Conservation (phyloP, 2,329 filamentous ascomycete genomes). For the Ophiostoma himal-ulmi region DNA sequence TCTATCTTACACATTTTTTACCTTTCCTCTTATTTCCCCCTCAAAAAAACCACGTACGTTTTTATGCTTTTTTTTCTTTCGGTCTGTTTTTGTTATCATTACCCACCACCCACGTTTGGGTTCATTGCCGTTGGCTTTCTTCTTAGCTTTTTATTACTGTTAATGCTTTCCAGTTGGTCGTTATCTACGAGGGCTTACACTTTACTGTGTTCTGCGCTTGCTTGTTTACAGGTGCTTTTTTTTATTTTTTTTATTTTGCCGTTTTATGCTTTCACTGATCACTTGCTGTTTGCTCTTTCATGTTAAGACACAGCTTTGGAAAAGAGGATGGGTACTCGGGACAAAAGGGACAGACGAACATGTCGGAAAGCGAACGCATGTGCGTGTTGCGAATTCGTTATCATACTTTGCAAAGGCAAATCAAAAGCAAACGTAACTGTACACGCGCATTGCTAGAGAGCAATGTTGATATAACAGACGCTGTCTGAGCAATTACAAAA, state of each 20-base stretch:
- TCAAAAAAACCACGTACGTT: slow-evolving; percentile 5
- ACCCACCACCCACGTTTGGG: not conserved
- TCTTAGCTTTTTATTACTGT: not conserved
- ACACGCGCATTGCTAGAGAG: not conserved
- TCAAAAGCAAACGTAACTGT: not conserved
- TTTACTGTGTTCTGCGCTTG: not conserved
- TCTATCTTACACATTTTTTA: not conserved
- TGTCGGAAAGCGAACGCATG: not conserved
- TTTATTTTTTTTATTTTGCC: not conserved
- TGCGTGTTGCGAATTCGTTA: not conserved
- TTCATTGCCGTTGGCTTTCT: not conserved
- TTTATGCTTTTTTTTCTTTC: slow-evolving; percentile 1
- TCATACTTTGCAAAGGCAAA: not conserved
- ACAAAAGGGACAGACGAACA: not conserved
- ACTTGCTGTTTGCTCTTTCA: not conserved
- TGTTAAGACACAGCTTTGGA: not conserved
- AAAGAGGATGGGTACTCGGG: not conserved
- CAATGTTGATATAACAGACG: not conserved
- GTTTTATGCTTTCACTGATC: not conserved
- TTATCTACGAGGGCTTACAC: not conserved
- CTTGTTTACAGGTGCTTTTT: not conserved
- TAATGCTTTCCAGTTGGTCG: not conserved
- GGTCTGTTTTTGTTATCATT: not conserved
- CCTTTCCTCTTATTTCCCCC: not conserved
- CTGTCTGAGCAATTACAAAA: not conserved